Conservation (phyloP, 208 protist species). For the Trypanosoma platydactyli region DNA sequence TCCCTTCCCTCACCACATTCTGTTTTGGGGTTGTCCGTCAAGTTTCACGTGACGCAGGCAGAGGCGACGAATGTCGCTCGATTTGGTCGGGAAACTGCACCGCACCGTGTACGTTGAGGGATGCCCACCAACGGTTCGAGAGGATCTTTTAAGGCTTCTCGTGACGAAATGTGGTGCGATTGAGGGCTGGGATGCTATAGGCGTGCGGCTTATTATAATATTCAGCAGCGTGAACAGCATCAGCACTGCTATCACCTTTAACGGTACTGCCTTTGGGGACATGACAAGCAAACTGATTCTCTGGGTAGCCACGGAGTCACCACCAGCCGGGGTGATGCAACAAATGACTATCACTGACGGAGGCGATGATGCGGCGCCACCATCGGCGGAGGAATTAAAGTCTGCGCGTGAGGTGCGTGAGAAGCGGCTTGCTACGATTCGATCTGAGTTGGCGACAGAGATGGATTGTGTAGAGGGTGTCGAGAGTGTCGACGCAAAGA, state of each 20-base stretch:
- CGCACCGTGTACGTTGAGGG: constrained; percentile 81
- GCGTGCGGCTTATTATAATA: constrained; percentile 56
- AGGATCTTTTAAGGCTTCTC: constrained; percentile 76
- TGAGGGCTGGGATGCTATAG: constrained; percentile 76
- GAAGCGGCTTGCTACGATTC: constrained; percentile 44
- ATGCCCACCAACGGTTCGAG: constrained; percentile 50
- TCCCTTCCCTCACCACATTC: neutral
- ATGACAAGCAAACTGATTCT: constrained; percentile 56
- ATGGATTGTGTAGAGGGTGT: constrained; percentile 32
- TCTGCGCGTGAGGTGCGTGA: constrained; percentile 31
- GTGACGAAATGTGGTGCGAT: constrained; percentile 69
- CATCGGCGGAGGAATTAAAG: constrained; percentile 23
- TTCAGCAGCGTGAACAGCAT: constrained; percentile 85
- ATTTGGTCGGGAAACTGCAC: constrained; percentile 85
- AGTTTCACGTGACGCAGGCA: neutral
- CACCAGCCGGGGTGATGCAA: constrained; percentile 53
- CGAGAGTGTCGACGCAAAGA: constrained; percentile 33
- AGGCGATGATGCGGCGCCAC: constrained; percentile 15
- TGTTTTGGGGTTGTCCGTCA: neutral
- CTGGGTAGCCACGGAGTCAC: constrained; percentile 76
- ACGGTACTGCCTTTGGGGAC: constrained; percentile 74
- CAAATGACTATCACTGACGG: constrained; percentile 57
- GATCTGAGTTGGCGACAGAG: constrained; percentile 37
- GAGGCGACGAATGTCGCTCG: constrained; percentile 53
- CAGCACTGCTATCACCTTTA: constrained; percentile 77